Evolutionary conservation across 495 filamentous ascomycete genomes (phyloP).

Genomic region (Neurospora tetrasperma): DNA sequence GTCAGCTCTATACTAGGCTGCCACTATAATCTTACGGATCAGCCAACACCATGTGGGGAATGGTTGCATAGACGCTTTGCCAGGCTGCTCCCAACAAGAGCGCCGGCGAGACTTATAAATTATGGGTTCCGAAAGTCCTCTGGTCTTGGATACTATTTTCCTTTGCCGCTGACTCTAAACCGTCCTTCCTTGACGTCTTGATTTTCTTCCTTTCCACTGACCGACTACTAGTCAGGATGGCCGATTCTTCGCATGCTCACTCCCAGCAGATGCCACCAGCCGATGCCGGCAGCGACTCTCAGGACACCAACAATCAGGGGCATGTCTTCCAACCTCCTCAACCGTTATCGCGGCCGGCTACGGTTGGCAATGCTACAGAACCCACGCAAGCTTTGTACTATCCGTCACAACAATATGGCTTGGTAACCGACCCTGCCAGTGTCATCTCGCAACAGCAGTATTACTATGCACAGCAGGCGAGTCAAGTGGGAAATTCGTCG

Average conservation of each 20-base stretch:
- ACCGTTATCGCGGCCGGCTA: background rate
- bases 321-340: background rate
- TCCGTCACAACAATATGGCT: background rate
- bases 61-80: background rate
- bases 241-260: background rate
- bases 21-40: background rate
- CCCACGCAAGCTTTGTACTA: background rate
- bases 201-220: background rate
- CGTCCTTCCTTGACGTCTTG: background rate
- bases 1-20: background rate
- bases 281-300: background rate
- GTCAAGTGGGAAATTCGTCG: background rate
- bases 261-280: background rate
- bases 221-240: background rate
- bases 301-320: background rate
- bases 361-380: background rate
- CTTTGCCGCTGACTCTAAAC: background rate
- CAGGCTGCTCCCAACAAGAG: background rate
- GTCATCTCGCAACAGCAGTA: background rate
- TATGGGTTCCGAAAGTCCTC: background rate
- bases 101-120: background rate
- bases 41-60: background rate
- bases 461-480: background rate
- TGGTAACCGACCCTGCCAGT: background rate
- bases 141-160: background rate